Evolutionary conservation across 768 basidiomycete species (phyloP), one percentile per base, ranked within the genome.

Genomic region (Mycena albidolilacea): DNA sequence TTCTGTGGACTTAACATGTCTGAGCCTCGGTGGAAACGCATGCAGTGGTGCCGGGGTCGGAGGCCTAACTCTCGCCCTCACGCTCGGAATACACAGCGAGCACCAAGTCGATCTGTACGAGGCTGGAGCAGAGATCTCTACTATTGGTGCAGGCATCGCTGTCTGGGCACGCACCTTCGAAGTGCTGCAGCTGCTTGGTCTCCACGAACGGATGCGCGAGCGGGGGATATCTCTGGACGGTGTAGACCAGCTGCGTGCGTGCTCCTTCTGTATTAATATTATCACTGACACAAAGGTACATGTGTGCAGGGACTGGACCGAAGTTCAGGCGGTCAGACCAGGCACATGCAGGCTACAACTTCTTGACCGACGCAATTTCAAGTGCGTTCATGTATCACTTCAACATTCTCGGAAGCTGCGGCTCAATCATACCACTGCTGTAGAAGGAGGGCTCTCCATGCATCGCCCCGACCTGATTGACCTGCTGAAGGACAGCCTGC

Each of bases 21-120:
- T 64, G 62, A 64, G 38, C 46, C 62, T 64, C 62, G 62, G 46
- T 64, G 62, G 62, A 41, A 64, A 64, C 62, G 46, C 46, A 50
- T 64, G 62, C 62, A 67, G 65, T 44, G 65, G 65, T 57, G 55
- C 65, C 43, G 65, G 65, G 43, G 55, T 67, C 55, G 65, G 65
- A 44, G 65, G 65, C 43, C 65, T 67, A 35, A 67, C 65, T 43
- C 65, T 66, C 65, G 65, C 54, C 52, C 65, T 66, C 52, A 66
- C 65, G 39, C 52, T 66, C 15, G 65, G 65, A 57, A 58, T 39
- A 55, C 54, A 67, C 55, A 58, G 55, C 65, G 30, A 41, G 55
- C 65, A 67, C 39, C 54, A 67, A 41, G 41, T 67, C 54, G 65
- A 67, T 67, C 55, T 67, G 65, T 67, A 67, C 65, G 65, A 67